A percentile compares a stretch with the other conserved stretches of the same genome.
Conservation (phyloP, 345 rosid genomes). For the Excoecaria cochinchinensis region DNA sequence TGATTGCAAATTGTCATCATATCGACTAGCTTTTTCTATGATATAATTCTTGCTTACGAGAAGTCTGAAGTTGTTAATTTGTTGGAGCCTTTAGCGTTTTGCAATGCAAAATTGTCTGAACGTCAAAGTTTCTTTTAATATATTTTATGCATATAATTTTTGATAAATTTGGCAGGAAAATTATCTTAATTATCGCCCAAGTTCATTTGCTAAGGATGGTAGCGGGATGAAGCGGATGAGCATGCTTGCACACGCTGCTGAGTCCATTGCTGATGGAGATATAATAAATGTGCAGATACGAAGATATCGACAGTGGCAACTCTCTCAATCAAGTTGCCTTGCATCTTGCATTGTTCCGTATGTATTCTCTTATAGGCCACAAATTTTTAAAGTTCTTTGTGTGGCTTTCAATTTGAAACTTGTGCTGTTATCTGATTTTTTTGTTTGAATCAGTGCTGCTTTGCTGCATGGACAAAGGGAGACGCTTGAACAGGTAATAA, state of each 20-base stretch:
- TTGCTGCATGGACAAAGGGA: conserved; percentile 87
- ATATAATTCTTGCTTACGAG: no score
- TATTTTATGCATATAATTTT: background rate
- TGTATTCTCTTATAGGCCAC: conserved; percentile 31
- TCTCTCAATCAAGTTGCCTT: conserved; percentile 69
- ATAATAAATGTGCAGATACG: conserved; percentile 91
- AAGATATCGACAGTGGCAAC: conserved; percentile 95
- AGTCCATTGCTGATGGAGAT: conserved; percentile 89
- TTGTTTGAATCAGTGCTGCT: conserved; percentile 59
- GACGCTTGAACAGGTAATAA: conserved; percentile 71
- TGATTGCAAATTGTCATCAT: no score
- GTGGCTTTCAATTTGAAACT: conserved; percentile 3
- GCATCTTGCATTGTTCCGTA: conserved; percentile 91
- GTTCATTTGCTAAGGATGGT: conserved; percentile 68
- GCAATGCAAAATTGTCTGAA: background rate
- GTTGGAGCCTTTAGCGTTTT: background rate
- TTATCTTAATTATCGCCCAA: conserved; percentile 84
- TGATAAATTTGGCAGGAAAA: conserved; percentile 65
- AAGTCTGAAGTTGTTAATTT: background rate
- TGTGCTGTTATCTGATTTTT: conserved; percentile 18
- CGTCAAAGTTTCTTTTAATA: background rate
- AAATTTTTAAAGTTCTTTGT: conserved; percentile 4
- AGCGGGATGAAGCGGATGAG: conserved; percentile 68
- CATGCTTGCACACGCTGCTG: conserved; percentile 84
- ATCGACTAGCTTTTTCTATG: no score